Conservation (phyloP, 331 rosid species). For the Stylosanthes scabra region DNA sequence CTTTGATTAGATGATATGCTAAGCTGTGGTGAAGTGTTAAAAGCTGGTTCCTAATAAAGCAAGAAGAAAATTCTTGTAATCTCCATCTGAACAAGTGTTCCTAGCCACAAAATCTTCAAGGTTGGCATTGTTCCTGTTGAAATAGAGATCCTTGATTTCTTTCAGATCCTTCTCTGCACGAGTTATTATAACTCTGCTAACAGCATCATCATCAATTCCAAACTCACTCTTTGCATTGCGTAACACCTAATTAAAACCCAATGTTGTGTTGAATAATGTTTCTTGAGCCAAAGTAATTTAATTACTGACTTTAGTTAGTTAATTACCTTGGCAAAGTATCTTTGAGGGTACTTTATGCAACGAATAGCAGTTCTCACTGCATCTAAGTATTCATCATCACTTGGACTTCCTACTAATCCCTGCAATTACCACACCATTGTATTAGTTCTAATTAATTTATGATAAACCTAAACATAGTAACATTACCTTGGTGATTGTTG, state of each 20-base stretch:
- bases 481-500: slow-evolving; percentile 55
- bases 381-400: slow-evolving; percentile 40
- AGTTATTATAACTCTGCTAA: slow-evolving; percentile 58
- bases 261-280: neutral
- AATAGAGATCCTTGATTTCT: slow-evolving; percentile 45
- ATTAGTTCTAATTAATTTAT: no score
- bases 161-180: slow-evolving; percentile 61
- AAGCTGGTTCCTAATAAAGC: slow-evolving; percentile 44
- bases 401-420: slow-evolving; percentile 42
- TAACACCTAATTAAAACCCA: slow-evolving; percentile 36
- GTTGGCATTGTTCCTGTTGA: slow-evolving; percentile 47
- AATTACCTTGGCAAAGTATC: slow-evolving; percentile 57
- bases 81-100: slow-evolving; percentile 54
- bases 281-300: neutral
- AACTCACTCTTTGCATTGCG: slow-evolving; percentile 40
- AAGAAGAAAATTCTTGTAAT: slow-evolving; percentile 51
- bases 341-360: slow-evolving; percentile 50
- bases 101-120: slow-evolving; percentile 36
- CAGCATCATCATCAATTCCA: slow-evolving; percentile 45
- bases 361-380: slow-evolving; percentile 46
- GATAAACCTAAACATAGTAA: no score
- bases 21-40: slow-evolving; percentile 3
- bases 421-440: slow-evolving; percentile 19
- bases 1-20: neutral
- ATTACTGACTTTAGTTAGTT: neutral